Evolutionary conservation across 805 yeast species (phyloP).

Genomic region (Starmerella potacharoeniae): DNA sequence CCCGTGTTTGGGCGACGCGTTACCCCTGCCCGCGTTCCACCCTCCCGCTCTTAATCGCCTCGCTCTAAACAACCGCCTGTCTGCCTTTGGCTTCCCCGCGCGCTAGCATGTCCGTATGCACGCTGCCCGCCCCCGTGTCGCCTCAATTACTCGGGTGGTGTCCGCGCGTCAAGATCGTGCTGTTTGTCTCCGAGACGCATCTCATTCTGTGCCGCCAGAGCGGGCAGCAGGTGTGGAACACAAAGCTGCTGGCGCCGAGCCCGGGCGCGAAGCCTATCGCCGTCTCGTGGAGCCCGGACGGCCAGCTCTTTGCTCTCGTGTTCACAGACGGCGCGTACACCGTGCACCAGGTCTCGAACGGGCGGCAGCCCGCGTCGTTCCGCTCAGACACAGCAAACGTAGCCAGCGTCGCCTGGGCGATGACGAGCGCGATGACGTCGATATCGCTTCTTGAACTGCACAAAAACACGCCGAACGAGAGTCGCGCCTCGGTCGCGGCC

Average conservation of each 20-base stretch:
- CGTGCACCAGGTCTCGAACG: conserved; percentile 38
- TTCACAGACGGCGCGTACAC: conserved; percentile 37
- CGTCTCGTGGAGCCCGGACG: conserved; percentile 33
- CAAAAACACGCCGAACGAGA: neutral
- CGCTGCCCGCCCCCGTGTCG: conserved; percentile 14
- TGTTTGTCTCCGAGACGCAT: conserved; percentile 10
- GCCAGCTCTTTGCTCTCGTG: conserved; percentile 34
- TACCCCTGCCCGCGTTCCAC: no score
- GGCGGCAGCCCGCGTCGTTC: conserved; percentile 27
- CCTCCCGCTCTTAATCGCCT: no score
- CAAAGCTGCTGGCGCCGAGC: conserved; percentile 6
- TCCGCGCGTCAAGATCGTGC: conserved; percentile 12
- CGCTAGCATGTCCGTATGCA: conserved; percentile 7
- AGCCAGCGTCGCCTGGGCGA: conserved; percentile 4
- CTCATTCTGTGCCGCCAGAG: conserved; percentile 17
- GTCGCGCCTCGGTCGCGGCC: conserved; percentile 20
- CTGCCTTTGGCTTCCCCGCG: neutral
- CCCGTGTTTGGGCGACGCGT: no score
- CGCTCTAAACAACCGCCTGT: neutral
- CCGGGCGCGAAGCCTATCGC: conserved; percentile 6
- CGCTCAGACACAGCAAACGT: neutral
- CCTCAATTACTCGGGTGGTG: conserved; percentile 3
- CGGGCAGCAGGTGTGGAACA: conserved; percentile 24
- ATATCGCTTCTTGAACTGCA: neutral
- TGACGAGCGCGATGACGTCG: neutral